A percentile compares a stretch with the other conserved stretches of the same genome.
Conservation (phyloP, 2,329 filamentous ascomycete genomes). For the Arthrobotrys pseudoclavata region DNA sequence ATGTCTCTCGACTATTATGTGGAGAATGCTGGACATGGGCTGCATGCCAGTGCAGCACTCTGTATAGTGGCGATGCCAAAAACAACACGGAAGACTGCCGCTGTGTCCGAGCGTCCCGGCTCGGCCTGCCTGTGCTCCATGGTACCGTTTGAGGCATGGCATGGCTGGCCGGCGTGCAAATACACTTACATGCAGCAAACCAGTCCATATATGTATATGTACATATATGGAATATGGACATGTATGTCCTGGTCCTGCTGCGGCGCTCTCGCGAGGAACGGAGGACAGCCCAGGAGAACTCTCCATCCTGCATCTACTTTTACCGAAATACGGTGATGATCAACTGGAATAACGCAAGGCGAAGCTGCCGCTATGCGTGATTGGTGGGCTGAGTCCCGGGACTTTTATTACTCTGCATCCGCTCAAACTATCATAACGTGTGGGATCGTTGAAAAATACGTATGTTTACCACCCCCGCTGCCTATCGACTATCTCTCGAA, state of each 20-base stretch:
- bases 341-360: slow-evolving; percentile 54
- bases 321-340: slow-evolving; percentile 44
- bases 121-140: slow-evolving; percentile 26
- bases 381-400: slow-evolving; percentile 45
- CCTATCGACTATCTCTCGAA: slow-evolving; percentile 19
- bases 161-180: slow-evolving; percentile 22
- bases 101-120: slow-evolving; percentile 46
- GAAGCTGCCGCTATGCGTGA: slow-evolving; percentile 21
- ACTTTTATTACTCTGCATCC: slow-evolving; percentile 40
- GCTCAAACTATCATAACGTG: slow-evolving; percentile 28
- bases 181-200: slow-evolving; percentile 46
- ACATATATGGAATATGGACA: slow-evolving; percentile 28
- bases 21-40: slow-evolving; percentile 13
- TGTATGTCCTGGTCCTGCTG: slow-evolving; percentile 30
- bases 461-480: slow-evolving; percentile 7
- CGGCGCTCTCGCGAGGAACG: slow-evolving; percentile 36
- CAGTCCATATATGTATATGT: slow-evolving; percentile 4
- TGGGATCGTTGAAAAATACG: slow-evolving; percentile 21
- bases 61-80: slow-evolving; percentile 14
- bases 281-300: slow-evolving; percentile 14
- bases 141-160: slow-evolving; percentile 11
- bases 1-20: slow-evolving; percentile 25
- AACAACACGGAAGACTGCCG: slow-evolving; percentile 55
- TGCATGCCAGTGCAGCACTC: slow-evolving; percentile 23
- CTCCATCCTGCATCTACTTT: slow-evolving; percentile 37